Evolutionary conservation across 2,329 filamentous ascomycete species (phyloP), one percentile per base, ranked within the genome.

Genomic region (Ascochyta fabae): DNA sequence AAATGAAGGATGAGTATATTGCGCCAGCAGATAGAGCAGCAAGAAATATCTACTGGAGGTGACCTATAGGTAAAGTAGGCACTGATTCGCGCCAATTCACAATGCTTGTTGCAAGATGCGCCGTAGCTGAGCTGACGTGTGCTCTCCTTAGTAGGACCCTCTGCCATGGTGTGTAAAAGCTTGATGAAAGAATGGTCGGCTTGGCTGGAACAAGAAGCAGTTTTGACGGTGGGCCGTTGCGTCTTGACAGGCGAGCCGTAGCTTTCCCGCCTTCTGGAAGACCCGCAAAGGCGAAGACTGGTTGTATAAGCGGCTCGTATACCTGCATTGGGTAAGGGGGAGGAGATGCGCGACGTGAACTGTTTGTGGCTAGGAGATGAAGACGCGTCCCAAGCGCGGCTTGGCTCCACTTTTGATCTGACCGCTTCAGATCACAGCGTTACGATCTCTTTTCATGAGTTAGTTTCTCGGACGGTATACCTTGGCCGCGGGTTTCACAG

Each of bases 121-220:
- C 35, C 23, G 26, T 38, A 33, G 49, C 44, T 19, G 19, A 50
- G 44, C 33, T 45, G 34, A 38, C 47, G 42, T 38, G 45, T 48
- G 45, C 33, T 15, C 33, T 39, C 35, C 22, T 24, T 33, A 27
- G 46, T 49, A 40, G 49, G 35, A 57, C 42, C 16, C 39, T 39
- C 31, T 41, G 26, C 47, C 41, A 38, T 35, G n/a, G 26, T n/a
- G 13, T 27, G 29, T 15, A 12, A 49, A 50, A 40, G 34, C 31
- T 41, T 45, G 33, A 52, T 47, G 24, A 15, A 38, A 34, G 42
- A 33, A 43, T 44, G 33, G n/a, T 38, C 19, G 27, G 31, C 60
- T 62, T 62, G 60, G 60, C 60, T 62, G 60, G 60, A 62, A 62
- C 60, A 27, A 40, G 48, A 46, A 12, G 43, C 36, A 26, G 57